phyloP scores from a whole-genome alignment of 352 stramenopile genomes.

The Phytophthora citricola region DNA sequence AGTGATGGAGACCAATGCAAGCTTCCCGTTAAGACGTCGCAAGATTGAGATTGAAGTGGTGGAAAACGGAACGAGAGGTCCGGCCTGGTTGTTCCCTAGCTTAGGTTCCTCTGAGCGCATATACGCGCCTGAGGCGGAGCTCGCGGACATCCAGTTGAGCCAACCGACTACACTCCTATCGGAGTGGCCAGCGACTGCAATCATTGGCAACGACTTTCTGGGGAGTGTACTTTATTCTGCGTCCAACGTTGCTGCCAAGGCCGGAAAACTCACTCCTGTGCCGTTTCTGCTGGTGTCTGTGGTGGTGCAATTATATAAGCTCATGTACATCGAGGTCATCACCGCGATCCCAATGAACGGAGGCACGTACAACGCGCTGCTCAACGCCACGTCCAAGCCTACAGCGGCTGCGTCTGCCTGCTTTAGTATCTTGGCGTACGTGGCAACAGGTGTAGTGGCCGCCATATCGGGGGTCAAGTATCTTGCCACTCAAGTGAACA shows the following conservation, averaged over 20 bases:
- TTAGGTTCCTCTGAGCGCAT: too few relatives aligned
- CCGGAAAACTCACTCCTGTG: constrained; percentile 83
- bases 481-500: constrained; percentile 68
- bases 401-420: constrained; percentile 83
- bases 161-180: too few relatives aligned
- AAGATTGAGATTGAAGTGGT: too few relatives aligned
- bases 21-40: too few relatives aligned
- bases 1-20: too few relatives aligned
- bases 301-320: constrained; percentile 66
- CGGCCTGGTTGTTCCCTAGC: too few relatives aligned
- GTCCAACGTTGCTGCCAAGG: constrained; percentile 44
- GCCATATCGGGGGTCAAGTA: constrained; percentile 81
- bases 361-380: constrained; percentile 89
- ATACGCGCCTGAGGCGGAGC: neutral
- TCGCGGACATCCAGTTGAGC: too few relatives aligned
- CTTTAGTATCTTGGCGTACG: constrained; percentile 89
- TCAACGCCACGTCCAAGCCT: constrained; percentile 91
- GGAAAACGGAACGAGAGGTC: too few relatives aligned
- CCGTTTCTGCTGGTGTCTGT: constrained; percentile 74
- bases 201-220: constrained; percentile 87
- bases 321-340: constrained; percentile 91
- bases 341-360: constrained; percentile 91
- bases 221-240: constrained; percentile 83
- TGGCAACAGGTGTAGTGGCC: constrained; percentile 84
- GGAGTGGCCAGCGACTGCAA: too few relatives aligned